These are phyloP conservation scores for Hanseniaspora mollemarum DNA, from an alignment of 805 yeast species.

Conservation along the genomic window DNA sequence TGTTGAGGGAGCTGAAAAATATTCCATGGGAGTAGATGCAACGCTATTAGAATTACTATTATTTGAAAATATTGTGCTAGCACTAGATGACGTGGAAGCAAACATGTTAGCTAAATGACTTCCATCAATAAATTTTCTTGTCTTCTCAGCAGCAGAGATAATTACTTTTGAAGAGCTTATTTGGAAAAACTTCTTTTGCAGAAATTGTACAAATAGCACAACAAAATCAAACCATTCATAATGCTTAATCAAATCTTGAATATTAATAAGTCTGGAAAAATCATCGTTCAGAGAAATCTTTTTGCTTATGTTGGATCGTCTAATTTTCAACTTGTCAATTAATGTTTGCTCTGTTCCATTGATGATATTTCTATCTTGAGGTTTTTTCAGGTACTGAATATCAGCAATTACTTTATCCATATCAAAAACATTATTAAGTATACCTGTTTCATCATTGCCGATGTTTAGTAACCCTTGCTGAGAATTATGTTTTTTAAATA, in stretches of 20 bases:
- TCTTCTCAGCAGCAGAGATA: background rate
- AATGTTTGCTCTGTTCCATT: constrained; percentile 72
- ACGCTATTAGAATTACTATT: constrained; percentile 9
- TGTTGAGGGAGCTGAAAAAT: constrained; percentile 8
- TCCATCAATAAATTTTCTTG: background rate
- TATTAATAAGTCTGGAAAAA: constrained; percentile 38
- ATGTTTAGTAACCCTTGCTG: constrained; percentile 15
- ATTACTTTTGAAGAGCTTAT: background rate
- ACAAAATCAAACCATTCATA: constrained; percentile 82
- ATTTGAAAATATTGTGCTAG: background rate
- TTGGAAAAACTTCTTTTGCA: constrained; percentile 12
- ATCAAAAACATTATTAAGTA: constrained; percentile 37
- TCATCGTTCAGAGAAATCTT: constrained; percentile 33
- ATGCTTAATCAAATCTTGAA: constrained; percentile 48
- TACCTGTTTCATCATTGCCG: constrained; percentile 32
- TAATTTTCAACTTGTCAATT: constrained; percentile 54
- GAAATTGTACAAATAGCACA: constrained; percentile 63
- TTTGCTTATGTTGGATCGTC: constrained; percentile 31
- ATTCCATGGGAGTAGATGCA: constrained; percentile 12
- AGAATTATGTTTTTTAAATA: constrained; percentile 12
- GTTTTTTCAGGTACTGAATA: constrained; percentile 8
- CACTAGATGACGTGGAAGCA: background rate
- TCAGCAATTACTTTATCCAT: constrained; percentile 28
- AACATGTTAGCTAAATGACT: background rate
- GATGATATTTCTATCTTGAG: background rate